phyloP scores from a whole-genome alignment of 495 filamentous ascomycete genomes.

The Pyrenula massariospora region DNA sequence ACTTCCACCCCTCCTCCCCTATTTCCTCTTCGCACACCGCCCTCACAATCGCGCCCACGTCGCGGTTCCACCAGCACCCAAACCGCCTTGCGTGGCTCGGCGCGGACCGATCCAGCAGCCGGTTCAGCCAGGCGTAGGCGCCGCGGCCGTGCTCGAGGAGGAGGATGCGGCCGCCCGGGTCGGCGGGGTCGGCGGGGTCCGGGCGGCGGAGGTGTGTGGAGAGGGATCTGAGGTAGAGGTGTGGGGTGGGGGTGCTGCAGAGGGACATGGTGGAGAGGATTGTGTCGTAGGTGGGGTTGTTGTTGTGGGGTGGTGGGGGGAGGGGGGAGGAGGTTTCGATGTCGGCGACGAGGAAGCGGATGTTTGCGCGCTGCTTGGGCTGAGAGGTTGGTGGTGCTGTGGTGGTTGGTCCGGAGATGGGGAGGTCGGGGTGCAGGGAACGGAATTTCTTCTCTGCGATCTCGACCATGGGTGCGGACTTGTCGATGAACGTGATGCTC shows the following conservation, averaged over 20 bases:
- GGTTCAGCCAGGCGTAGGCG: constrained; percentile 66
- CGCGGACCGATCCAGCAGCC: constrained; percentile 64
- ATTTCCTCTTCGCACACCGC: constrained; percentile 17
- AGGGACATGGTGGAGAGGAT: constrained; percentile 88
- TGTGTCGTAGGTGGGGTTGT: constrained; percentile 52
- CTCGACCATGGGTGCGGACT: constrained; percentile 52
- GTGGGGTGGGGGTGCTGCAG: constrained; percentile 73
- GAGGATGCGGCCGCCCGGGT: constrained; percentile 55
- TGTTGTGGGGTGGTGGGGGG: constrained; percentile 4
- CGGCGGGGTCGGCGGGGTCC: constrained; percentile 18
- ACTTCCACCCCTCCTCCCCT: constrained; percentile 37
- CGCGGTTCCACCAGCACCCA: constrained; percentile 97
- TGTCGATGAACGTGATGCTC: constrained; percentile 49
- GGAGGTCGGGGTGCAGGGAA: too few species aligned
- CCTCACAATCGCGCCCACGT: constrained; percentile 68
- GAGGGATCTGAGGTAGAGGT: constrained; percentile 45
- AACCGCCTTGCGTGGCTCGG: constrained; percentile 66
- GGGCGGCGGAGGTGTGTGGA: constrained; percentile 11
- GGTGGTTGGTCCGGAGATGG: too few species aligned
- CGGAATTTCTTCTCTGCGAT: constrained; percentile 35
- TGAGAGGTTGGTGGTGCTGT: too few species aligned
- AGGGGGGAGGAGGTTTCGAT: too few species aligned
- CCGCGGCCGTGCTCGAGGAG: constrained; percentile 88
- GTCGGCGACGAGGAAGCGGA: neutral
- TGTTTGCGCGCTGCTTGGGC: too few species aligned